Evolutionary conservation across 495 filamentous ascomycete genomes (phyloP).

Genomic region (Daldinia caldariorum): DNA sequence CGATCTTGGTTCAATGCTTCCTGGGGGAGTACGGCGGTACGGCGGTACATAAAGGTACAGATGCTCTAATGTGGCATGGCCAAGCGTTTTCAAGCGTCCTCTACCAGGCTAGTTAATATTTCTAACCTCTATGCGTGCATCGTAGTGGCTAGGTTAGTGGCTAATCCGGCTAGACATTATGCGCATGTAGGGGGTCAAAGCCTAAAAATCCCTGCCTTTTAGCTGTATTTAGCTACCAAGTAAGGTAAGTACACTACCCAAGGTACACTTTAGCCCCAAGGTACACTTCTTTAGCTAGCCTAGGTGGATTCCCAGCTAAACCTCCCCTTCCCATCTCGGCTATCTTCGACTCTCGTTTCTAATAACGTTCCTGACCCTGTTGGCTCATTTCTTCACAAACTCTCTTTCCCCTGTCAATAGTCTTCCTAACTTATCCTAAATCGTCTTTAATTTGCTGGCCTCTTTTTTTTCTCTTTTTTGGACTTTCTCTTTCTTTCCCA

Average conservation of each 20-base stretch:
- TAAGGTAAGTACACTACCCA: too few relatives aligned
- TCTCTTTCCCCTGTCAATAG: constrained; percentile 47
- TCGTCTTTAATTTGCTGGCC: constrained; percentile 2
- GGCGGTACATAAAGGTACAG: constrained; percentile 16
- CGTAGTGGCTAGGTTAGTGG: constrained; percentile 26
- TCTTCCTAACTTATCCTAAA: background rate
- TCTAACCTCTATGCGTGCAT: constrained; percentile 21
- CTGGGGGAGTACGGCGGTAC: too few relatives aligned
- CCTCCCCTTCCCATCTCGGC: constrained; percentile 5
- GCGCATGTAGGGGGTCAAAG: constrained; percentile 16
- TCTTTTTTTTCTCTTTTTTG: constrained; percentile 27
- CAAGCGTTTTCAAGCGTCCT: background rate
- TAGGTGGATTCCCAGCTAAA: constrained; percentile 24
- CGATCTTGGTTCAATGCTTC: constrained; percentile 19
- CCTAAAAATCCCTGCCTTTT: constrained; percentile 3
- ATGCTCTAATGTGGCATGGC: constrained; percentile 8
- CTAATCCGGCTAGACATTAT: constrained; percentile 28
- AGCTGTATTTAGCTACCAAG: constrained; percentile 3
- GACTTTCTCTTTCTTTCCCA: constrained; percentile 14
- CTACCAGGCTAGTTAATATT: too few relatives aligned
- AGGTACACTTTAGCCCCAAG: too few relatives aligned
- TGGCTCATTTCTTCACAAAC: constrained; percentile 23
- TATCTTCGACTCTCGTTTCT: background rate
- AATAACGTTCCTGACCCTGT: constrained; percentile 6
- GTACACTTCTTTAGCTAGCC: background rate